Base-by-base conservation (phyloP, 106 monocot genomes). In the Dioscorea alata region DNA sequence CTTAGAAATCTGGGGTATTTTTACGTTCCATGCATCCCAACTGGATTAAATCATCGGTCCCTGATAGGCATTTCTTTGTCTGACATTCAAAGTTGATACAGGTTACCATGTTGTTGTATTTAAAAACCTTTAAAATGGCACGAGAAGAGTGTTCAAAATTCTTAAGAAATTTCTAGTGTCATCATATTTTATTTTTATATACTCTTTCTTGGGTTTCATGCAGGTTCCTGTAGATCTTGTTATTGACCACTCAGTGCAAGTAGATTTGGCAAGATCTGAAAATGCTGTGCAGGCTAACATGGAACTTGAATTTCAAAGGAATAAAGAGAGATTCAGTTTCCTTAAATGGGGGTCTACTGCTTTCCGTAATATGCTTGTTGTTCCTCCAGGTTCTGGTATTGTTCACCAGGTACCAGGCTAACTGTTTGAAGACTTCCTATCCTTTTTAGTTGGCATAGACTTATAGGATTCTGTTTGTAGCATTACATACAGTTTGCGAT, bases 311-410 rank as follows among this genome's bases (percentile, higher is more conserved):
- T 97, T 92, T 48, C 74, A 82, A 19, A 78, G 92, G 50, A 92
- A 97, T 78, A 89, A 84, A 32, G 97, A 97, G 72, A 89, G 97
- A 75, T 97, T 97, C 83, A 81, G 71, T 69, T 97, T 97, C 69
- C 84, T 97, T 48, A 97, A 97, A 69, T 97, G 97, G 97, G 97
- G 92, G 68, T 92, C 97, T 21, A 84, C 49, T 77, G 97, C 92
- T 31, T 92, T 97, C 33, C 78, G 66, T 19, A 97, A 97, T 65
- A 92, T 97, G 97, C 92, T 97, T 76, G 97, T 97, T 68, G 89
- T 97, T 66, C 92, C 97, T 70, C 97, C 97, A 34, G 96, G 96
- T 59, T 92, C 92, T 74, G 96, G 92, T 53, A 97, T 97, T 74
- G 96, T 97, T 32, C 96, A 97, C 70, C 96, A 97, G 89, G 96